Base-by-base conservation (phyloP, 768 basidiomycete genomes). In the Trametes elegans region DNA sequence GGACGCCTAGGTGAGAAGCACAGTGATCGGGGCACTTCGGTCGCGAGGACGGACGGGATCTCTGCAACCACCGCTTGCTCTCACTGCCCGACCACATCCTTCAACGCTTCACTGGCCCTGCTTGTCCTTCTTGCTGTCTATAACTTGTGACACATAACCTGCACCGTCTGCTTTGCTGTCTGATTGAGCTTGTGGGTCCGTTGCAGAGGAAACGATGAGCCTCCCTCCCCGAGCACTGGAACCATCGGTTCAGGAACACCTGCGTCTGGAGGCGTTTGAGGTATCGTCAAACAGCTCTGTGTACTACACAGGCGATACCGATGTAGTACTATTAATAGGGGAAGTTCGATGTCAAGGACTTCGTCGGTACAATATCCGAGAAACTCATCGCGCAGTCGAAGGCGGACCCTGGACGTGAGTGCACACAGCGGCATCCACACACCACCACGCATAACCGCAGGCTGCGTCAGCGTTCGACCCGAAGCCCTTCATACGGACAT, bases 301-400 rank as follows among this genome's bases (percentile, higher is more conserved):
- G n/a, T n/a, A n/a, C 27, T 21, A 26, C 8, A 46, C 23, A 16
- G 41, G 21, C 16, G 39, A 27, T 38, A 3, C 46, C 42, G 41
- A n/a, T n/a, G n/a, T n/a, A n/a, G n/a, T n/a, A n/a, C n/a, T n/a
- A n/a, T n/a, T n/a, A n/a, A n/a, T 61, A 92, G 90, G 88, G 87
- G 55, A 92, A 93, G 73, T 94, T 96, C 71, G 90, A 94, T 67
- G 84, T 92, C 57, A 90, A 93, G 61, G 92, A 95, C 53, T 94
- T 96, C 62, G 81, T 98, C 45, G 84, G 85, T 19, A 79, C 82
- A 6, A 79, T 93, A 48, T 93, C 91, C 19, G 95, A 97, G 76
- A 92, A 82, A 69, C 78, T 94, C 48, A 96, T 97, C 58, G 71
- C 83, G 8, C 83, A 90, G 63, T 96, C 94, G 31, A 92, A 93